A percentile compares a stretch with the other conserved stretches of the same genome.
Evolutionary conservation across 2,329 filamentous ascomycete species (phyloP).

Genomic region (Cadophora sp.): DNA sequence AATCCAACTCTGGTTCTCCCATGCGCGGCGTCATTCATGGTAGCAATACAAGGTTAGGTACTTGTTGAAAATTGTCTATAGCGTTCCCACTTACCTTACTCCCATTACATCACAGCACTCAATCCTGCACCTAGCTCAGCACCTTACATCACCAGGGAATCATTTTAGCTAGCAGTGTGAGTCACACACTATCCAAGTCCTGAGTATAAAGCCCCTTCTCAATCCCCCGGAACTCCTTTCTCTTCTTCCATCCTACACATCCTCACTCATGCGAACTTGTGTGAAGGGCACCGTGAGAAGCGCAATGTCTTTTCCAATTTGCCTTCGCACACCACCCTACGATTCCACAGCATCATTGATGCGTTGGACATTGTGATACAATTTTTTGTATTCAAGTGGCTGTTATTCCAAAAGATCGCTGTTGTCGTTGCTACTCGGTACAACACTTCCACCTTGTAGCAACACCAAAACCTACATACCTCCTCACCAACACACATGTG

Average conservation of each 20-base stretch:
- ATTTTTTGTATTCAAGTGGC: neutral
- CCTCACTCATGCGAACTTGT: neutral
- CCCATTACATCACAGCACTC: neutral
- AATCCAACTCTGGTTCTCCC: too few species aligned
- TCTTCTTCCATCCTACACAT: neutral
- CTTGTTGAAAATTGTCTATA: neutral
- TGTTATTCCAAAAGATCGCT: neutral
- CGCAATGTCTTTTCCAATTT: too few species aligned
- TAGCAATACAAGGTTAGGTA: too few species aligned
- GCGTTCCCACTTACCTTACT: neutral
- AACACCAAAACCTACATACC: neutral
- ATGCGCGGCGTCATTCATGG: too few species aligned
- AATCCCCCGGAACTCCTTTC: neutral
- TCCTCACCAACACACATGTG: neutral
- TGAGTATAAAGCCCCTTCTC: neutral
- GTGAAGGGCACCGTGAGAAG: too few species aligned
- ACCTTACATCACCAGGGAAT: neutral
- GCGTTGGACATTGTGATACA: neutral
- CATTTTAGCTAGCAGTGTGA: neutral
- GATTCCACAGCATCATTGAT: neutral
- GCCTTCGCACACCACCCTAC: too few species aligned
- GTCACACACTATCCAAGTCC: slow-evolving; percentile 1
- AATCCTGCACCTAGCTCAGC: too few species aligned
- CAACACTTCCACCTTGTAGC: slow-evolving; percentile 1
- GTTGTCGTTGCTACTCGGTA: neutral